Evolutionary conservation across 768 basidiomycete genomes (phyloP).

Genomic region (Podaxis rugospora): DNA sequence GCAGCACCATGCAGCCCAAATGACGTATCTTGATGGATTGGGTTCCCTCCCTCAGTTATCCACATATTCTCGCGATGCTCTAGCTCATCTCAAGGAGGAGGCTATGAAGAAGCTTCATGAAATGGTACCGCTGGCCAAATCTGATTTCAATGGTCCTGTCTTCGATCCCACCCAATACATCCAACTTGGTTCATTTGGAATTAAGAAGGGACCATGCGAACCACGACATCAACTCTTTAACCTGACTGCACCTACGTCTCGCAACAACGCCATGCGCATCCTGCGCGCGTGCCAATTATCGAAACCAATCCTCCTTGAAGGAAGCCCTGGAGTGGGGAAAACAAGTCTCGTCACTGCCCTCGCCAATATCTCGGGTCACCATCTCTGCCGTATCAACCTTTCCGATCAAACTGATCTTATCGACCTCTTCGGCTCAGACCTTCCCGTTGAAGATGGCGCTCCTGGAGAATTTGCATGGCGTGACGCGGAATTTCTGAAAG

Average conservation of each 20-base stretch:
- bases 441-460: constrained; percentile 88
- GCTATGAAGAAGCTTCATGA: constrained; percentile 50
- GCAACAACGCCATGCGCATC: constrained; percentile 83
- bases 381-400: constrained; percentile 89
- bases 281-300: constrained; percentile 82
- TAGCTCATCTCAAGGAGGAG: constrained; percentile 59
- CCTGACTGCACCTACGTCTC: constrained; percentile 84
- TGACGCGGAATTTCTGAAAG: constrained; percentile 92
- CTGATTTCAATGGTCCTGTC: constrained; percentile 20
- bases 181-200: constrained; percentile 71
- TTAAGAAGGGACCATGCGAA: constrained; percentile 52
- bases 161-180: constrained; percentile 33
- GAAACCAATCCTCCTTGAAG: constrained; percentile 94
- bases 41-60: constrained; percentile 72
- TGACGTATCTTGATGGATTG: constrained; percentile 90
- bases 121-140: constrained; percentile 44
- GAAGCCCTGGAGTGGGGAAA: constrained; percentile 97
- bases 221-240: constrained; percentile 53
- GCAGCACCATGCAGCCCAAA: constrained; percentile 88
- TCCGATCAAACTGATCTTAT: constrained; percentile 98
- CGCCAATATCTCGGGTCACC: constrained; percentile 73
- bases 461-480: constrained; percentile 97
- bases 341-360: constrained; percentile 90
- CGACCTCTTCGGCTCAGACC: constrained; percentile 93
- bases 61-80: constrained; percentile 52